Evolutionary conservation across 768 basidiomycete species (phyloP).

Genomic region (Termitomyces eurrhizus): DNA sequence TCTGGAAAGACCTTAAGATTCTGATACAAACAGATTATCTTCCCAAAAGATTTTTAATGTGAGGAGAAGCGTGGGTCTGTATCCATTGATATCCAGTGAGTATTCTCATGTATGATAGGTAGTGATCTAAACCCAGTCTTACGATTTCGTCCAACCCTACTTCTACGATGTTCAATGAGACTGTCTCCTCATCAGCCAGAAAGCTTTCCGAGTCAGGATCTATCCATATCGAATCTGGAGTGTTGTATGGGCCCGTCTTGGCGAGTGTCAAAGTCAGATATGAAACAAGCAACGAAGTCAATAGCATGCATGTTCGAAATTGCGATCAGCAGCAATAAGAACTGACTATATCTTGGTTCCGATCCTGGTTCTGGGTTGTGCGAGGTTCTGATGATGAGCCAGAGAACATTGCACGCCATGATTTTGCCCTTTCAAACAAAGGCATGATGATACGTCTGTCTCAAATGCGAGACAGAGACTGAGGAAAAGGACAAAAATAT

Average conservation of each 20-base stretch:
- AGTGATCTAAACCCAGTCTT: neutral
- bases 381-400: too few relatives aligned
- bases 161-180: constrained; percentile 1
- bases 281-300: neutral
- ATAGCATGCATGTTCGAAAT: neutral
- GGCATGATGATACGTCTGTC: too few relatives aligned
- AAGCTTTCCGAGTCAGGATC: neutral
- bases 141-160: neutral
- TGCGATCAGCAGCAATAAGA: neutral
- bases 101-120: neutral
- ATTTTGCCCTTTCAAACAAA: constrained; percentile 32
- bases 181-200: neutral
- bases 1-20: neutral
- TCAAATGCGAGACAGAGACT: too few relatives aligned
- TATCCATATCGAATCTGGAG: neutral
- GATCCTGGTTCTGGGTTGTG: too few relatives aligned
- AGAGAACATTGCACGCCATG: constrained; percentile 43
- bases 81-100: neutral
- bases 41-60: neutral
- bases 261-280: neutral
- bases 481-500: too few relatives aligned
- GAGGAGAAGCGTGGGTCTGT: neutral
- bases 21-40: neutral
- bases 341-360: neutral
- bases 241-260: constrained; percentile 6